These are phyloP conservation scores for Trichoderma breve DNA, from an alignment of 2,329 filamentous ascomycete species.

Conservation along the genomic window DNA sequence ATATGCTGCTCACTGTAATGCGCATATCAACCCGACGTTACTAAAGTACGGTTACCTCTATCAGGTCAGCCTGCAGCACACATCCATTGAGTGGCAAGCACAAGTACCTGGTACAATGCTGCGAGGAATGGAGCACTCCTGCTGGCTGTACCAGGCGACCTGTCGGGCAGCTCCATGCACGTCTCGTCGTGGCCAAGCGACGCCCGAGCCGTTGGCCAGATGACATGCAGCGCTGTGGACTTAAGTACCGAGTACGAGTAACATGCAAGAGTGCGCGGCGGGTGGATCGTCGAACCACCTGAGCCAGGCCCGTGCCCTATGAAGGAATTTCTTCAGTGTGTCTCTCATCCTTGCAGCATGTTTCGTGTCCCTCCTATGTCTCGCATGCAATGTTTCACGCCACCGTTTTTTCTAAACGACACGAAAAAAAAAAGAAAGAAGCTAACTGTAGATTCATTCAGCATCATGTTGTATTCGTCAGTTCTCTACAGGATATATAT, in stretches of 20 bases:
- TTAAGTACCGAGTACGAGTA: not conserved
- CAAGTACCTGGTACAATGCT: not conserved
- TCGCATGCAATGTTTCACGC: constrained; percentile 13
- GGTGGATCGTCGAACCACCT: constrained; percentile 7
- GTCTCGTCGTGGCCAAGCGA: not conserved
- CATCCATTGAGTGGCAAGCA: not conserved
- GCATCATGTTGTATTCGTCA: not conserved
- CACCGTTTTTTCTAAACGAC: not conserved
- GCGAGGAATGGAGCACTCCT: not conserved
- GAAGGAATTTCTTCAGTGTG: not conserved
- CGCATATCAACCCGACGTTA: not conserved
- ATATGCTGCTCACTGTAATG: not conserved
- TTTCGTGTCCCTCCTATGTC: constrained; percentile 15
- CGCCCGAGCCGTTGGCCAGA: not conserved
- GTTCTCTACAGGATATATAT: not conserved
- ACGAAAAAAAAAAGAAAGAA: not conserved
- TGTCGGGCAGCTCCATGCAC: not conserved
- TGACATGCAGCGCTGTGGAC: not conserved
- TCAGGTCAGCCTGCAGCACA: not conserved
- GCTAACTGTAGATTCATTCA: not conserved
- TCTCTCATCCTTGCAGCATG: constrained; percentile 8
- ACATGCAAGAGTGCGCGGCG: not conserved
- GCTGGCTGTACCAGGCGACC: not conserved
- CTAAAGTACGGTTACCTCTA: not conserved
- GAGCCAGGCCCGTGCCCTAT: constrained; percentile 10